Percentiles rank a stretch among this genome's conserved stretches.
phyloP scores from a whole-genome alignment of 306 rosid genomes.

The Trifolium subterraneum region DNA sequence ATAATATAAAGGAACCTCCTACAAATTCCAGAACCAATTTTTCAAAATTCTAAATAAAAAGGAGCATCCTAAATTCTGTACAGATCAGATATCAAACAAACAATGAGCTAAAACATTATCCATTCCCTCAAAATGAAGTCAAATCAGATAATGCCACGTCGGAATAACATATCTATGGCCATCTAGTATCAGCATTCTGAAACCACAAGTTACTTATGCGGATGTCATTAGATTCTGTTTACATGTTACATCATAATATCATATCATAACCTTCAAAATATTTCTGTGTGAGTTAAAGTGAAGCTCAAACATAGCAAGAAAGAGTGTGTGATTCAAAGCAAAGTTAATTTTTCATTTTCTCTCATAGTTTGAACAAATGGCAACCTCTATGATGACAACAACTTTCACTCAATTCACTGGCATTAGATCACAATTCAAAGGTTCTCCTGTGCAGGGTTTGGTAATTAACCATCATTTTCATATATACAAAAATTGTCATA shows the following conservation, averaged over 20 bases:
- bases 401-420: slow-evolving; percentile 86
- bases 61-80: neutral
- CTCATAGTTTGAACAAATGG: slow-evolving; percentile 54
- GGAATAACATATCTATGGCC: slow-evolving; percentile 56
- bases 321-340: slow-evolving; percentile 4
- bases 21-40: too few species aligned
- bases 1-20: too few species aligned
- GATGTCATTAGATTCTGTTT: slow-evolving; percentile 45
- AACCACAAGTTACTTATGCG: slow-evolving; percentile 76
- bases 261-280: slow-evolving; percentile 23
- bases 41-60: neutral
- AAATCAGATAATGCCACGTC: slow-evolving; percentile 72
- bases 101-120: slow-evolving; percentile 61
- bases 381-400: slow-evolving; percentile 66
- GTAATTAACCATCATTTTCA: slow-evolving; percentile 42
- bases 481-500: neutral
- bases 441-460: slow-evolving; percentile 64
- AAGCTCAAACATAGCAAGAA: neutral
- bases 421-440: slow-evolving; percentile 61
- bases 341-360: slow-evolving; percentile 14
- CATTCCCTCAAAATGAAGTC: slow-evolving; percentile 41
- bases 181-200: slow-evolving; percentile 61
- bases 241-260: slow-evolving; percentile 31
- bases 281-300: neutral
- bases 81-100: neutral